Evolutionary conservation across 169 alveolate genomes (phyloP), one percentile per base, ranked within the genome.

Genomic region (Babesia bigemina): DNA sequence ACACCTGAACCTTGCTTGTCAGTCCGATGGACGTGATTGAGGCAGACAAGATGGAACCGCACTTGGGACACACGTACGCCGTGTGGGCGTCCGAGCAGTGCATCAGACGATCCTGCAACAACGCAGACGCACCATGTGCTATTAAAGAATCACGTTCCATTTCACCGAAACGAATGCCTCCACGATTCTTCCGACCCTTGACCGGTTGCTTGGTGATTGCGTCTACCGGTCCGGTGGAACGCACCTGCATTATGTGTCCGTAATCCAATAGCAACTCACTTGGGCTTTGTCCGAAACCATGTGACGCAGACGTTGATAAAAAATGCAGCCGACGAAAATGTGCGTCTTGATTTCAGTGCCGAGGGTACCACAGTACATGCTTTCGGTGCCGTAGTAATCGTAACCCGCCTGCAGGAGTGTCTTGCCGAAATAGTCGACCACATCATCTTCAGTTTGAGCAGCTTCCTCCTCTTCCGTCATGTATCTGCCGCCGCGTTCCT

Each of bases 81-180:
- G 94, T 96, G 83, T 97, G 98, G 53, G 96, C 98, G 87, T 98
- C 99, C 36, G 99, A 96, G 73, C 99, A 96, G 86, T 93, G 92
- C 63, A 98, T 79, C 22, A 98, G 95, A 42, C 99, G 95, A 75
- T 98, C 99, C 86, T 95, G 97, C 21, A 98, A 93, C 76, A 96
- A 84, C 85, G 93, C 97, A 36, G 99, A 91, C 47, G 98, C 97
- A 26, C 99, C 99, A 79, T 98, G 99, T 19, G 99, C 98, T 47
- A 98, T 93, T 36, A 98, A 84, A 10, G 99, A 96, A 87, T 98
- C 99, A 69, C 99, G 94, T 86, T 98, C 99, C 99, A 98, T 98
- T 91, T 98, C 99, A 36, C 99, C 99, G 65, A 96, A 86, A 79
- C 99, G 95, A 42, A 97, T 97, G 52, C 99, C 99, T 39, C 99